Conservation (phyloP, 148 eudicot genomes). For the Heliosperma pusillum region DNA sequence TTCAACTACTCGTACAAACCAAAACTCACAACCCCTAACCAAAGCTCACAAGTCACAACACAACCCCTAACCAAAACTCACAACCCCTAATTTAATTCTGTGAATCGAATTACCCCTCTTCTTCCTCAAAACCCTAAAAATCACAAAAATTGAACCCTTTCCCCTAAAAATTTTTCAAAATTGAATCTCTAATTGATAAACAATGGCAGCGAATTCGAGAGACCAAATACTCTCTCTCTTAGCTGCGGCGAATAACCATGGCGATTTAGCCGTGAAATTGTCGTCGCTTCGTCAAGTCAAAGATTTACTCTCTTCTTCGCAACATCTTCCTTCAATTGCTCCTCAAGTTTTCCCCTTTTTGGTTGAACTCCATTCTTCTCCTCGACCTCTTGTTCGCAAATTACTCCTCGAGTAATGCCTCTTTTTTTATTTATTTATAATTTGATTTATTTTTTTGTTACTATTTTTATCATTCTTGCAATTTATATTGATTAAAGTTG, state of each 20-base stretch:
- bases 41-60: too few relatives aligned
- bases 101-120: neutral
- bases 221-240: constrained; percentile 69
- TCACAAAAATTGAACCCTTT: neutral
- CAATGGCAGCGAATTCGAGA: constrained; percentile 45
- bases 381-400: constrained; percentile 59
- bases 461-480: neutral
- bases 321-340: constrained; percentile 31
- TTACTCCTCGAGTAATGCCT: constrained; percentile 58
- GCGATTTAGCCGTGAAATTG: constrained; percentile 82
- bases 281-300: constrained; percentile 73
- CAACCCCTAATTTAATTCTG: neutral
- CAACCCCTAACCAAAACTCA: too few relatives aligned
- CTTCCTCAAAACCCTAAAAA: constrained; percentile 20
- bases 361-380: constrained; percentile 64
- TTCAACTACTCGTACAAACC: too few relatives aligned
- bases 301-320: constrained; percentile 41
- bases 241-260: constrained; percentile 80
- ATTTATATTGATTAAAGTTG: neutral
- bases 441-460: neutral
- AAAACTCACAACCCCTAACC: too few relatives aligned
- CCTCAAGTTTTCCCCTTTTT: constrained; percentile 59
- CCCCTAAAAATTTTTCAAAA: neutral
- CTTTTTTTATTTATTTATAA: neutral
- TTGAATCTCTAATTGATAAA: neutral